Evolutionary conservation across 495 filamentous ascomycete genomes (phyloP), one percentile per base, ranked within the genome.

Genomic region (Xylaria sp.): DNA sequence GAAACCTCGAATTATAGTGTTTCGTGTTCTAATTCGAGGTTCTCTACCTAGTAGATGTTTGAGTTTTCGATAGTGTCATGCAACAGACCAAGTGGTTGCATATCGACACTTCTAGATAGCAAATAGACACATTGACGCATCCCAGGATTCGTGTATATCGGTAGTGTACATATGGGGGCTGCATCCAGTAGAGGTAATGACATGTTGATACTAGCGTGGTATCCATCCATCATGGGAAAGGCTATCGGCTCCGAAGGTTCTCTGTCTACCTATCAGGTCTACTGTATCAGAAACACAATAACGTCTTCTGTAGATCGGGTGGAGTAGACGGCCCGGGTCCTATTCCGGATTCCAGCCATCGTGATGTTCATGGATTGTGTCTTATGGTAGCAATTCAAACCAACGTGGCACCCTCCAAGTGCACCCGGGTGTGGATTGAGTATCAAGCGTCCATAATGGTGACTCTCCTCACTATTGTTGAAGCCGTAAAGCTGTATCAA

Each of bases 351-450:
- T 53, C 43, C 44, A 12, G 44, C 21, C 59, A 53, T 55, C 24
- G 31, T 33, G 43, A 19, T 29, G 43, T 52, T 62, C 21, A 26
- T 24, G 59, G 24, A 43, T 58, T 63, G 55, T 52, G 68, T 44
- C 58, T 52, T 55, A 63, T 5, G 46, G 58, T n/a, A 48, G 48
- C 65, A 55, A 15, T 40, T 58, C 29, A 46, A 37, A 70, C 46
- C 37, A 43, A 53, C 37, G 52, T 35, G 43, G n/a, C 12, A 44
- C 44, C n/a, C 11, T 63, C 55, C 29, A 53, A 6, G 33, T 41
- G 41, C 40, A 70, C 66, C 67, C 57, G 43, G 67, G 55, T 11
- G 58, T 55, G 46, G 44, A 44, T 70, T 52, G 48, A 61, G 44
- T 50, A 46, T 52, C 12, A 41, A 46, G 67, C 64, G 41, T 5